phyloP scores from a whole-genome alignment of 2,329 filamentous ascomycete genomes.

The Aspergillus carbonarius region DNA sequence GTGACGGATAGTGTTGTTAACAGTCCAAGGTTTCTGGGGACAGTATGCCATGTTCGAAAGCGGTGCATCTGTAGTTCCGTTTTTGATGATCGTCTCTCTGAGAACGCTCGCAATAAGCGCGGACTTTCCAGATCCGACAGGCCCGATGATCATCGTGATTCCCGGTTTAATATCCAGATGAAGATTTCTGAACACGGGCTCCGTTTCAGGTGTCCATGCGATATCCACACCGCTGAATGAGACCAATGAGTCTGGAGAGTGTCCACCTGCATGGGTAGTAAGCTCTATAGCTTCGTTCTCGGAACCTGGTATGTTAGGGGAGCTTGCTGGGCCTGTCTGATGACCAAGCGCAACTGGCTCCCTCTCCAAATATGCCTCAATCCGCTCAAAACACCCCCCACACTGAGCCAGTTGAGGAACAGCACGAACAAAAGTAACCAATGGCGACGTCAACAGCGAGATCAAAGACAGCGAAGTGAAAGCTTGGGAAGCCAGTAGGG shows the following conservation, averaged over 20 bases:
- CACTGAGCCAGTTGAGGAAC: slow-evolving; percentile 39
- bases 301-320: no score
- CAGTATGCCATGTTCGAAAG: slow-evolving; percentile 21
- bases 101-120: slow-evolving; percentile 39
- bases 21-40: slow-evolving; percentile 22
- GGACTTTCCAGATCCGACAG: slow-evolving; percentile 49
- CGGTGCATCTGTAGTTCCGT: not conserved
- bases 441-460: slow-evolving; percentile 24
- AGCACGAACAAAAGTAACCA: slow-evolving; percentile 23
- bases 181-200: slow-evolving; percentile 20
- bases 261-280: slow-evolving; percentile 21
- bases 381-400: slow-evolving; percentile 42
- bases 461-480: slow-evolving; percentile 31
- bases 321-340: not conserved
- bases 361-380: slow-evolving; percentile 35
- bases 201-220: not conserved
- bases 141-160: slow-evolving; percentile 36
- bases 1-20: slow-evolving; percentile 20
- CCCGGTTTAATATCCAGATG: slow-evolving; percentile 11
- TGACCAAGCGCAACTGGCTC: no score
- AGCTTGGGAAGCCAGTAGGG: slow-evolving; percentile 22
- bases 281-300: no score
- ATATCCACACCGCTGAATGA: slow-evolving; percentile 16
- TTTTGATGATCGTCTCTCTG: slow-evolving; percentile 25
- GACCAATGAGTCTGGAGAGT: no score